Conservation (phyloP, 2,329 filamentous ascomycete species). For the Ilyonectria destructans region DNA sequence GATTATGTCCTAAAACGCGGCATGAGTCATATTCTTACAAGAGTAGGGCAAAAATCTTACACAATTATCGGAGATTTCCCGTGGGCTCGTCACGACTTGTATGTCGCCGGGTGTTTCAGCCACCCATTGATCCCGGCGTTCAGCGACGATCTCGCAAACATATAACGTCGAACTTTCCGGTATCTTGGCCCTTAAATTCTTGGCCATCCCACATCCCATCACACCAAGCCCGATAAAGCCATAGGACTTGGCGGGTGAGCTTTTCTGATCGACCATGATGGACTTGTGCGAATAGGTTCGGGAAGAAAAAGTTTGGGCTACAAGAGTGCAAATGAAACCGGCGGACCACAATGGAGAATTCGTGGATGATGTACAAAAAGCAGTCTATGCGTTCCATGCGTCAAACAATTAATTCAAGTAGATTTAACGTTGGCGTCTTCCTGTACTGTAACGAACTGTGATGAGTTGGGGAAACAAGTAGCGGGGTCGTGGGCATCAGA, state of each 20-base stretch:
- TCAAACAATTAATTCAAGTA: background rate
- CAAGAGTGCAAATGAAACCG: background rate
- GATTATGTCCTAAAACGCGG: conserved; percentile 13
- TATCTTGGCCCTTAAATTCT: conserved; percentile 51
- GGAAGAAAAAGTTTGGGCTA: background rate
- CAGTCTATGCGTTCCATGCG: background rate
- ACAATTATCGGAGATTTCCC: background rate
- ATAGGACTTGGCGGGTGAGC: background rate
- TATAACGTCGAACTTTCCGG: conserved; percentile 45
- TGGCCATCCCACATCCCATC: conserved; percentile 57
- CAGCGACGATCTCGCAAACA: conserved; percentile 48
- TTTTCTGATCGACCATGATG: background rate
- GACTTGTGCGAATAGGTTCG: background rate
- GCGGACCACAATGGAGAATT: background rate
- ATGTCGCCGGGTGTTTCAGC: conserved; percentile 10
- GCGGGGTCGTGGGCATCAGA: background rate
- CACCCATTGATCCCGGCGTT: conserved; percentile 14
- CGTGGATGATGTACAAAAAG: background rate
- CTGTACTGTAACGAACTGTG: background rate
- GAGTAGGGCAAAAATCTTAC: background rate
- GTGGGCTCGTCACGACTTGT: background rate
- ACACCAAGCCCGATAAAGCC: conserved; percentile 50
- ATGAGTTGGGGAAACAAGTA: background rate
- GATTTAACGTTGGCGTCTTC: background rate
- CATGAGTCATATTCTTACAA: background rate